Conservation (phyloP, 1,284 basidiomycete species). For the Apiotrichum brassicae region DNA sequence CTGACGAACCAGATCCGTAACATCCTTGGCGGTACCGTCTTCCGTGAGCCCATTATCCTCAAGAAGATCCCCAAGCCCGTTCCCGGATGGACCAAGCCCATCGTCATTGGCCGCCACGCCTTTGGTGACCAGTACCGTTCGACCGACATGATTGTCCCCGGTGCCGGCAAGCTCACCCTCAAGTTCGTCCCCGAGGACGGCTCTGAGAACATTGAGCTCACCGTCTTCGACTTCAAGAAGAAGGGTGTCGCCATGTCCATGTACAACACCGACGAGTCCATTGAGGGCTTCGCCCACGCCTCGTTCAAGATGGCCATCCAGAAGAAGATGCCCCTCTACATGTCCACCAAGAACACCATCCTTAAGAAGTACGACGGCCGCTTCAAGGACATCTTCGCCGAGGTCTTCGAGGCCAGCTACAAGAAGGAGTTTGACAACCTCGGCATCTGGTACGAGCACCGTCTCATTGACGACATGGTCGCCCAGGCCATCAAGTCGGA, state of each 20-base stretch:
- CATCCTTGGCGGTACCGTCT: conserved; percentile 95
- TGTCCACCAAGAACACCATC: conserved; percentile 98
- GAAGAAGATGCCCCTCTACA: conserved; percentile 90
- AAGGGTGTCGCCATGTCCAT: conserved; percentile 83
- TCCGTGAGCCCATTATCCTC: conserved; percentile 96
- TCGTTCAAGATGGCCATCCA: conserved; percentile 97
- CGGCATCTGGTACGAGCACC: conserved; percentile 95
- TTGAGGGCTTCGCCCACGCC: conserved; percentile 89
- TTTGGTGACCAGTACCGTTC: conserved; percentile 96
- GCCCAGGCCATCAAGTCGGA: conserved; percentile 94
- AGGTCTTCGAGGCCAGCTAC: conserved; percentile 83
- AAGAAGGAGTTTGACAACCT: conserved; percentile 70
- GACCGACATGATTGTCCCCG: conserved; percentile 80
- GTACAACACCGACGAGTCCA: conserved; percentile 96
- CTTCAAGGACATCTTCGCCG: conserved; percentile 98
- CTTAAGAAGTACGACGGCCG: conserved; percentile 93
- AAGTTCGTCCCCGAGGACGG: conserved; percentile 75
- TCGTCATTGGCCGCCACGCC: conserved; percentile 93
- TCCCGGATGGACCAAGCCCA: conserved; percentile 95
- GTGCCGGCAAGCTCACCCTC: conserved; percentile 82
- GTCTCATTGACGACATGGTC: conserved; percentile 85
- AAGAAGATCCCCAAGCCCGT: conserved; percentile 84
- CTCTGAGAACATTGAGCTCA: conserved; percentile 56
- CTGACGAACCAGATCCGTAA: conserved; percentile 69
- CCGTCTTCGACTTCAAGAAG: conserved; percentile 87